These are phyloP conservation scores for Microbotryum scabiosae DNA, from an alignment of 1,284 basidiomycete species.

Conservation along the genomic window DNA sequence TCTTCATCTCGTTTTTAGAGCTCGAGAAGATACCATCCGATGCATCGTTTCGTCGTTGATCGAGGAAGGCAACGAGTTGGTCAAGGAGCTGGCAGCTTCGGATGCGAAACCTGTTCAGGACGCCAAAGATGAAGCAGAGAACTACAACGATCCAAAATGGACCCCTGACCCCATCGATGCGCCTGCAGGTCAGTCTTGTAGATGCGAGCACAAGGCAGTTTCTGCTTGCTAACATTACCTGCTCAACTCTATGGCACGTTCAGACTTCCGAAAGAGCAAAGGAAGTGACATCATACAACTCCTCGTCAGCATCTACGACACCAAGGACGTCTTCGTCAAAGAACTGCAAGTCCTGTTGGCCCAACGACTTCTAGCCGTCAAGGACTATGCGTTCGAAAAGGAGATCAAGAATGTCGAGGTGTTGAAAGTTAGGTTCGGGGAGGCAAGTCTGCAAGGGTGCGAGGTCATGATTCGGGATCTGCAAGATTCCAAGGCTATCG, in stretches of 20 bases:
- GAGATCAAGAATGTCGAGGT: constrained; percentile 85
- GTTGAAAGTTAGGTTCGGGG: constrained; percentile 85
- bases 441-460: constrained; percentile 78
- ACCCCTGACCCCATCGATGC: constrained; percentile 89
- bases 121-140: constrained; percentile 54
- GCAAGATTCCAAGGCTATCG: constrained; percentile 79
- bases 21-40: constrained; percentile 79
- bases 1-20: constrained; percentile 44
- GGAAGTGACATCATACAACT: constrained; percentile 86
- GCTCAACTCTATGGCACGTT: constrained; percentile 1
- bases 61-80: constrained; percentile 70
- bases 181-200: constrained; percentile 59
- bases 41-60: constrained; percentile 86
- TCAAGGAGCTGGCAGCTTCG: constrained; percentile 40
- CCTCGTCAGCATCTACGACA: constrained; percentile 90
- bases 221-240: neutral
- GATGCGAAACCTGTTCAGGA: constrained; percentile 24
- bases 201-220: neutral
- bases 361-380: constrained; percentile 65
- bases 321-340: constrained; percentile 85
- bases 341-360: constrained; percentile 84
- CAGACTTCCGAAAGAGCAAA: constrained; percentile 80
- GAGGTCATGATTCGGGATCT: constrained; percentile 95
- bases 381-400: constrained; percentile 65
- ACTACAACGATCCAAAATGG: constrained; percentile 82